These are phyloP conservation scores for Apiotrichum veenhuisii DNA, from an alignment of 1,284 basidiomycete species.

Conservation along the genomic window DNA sequence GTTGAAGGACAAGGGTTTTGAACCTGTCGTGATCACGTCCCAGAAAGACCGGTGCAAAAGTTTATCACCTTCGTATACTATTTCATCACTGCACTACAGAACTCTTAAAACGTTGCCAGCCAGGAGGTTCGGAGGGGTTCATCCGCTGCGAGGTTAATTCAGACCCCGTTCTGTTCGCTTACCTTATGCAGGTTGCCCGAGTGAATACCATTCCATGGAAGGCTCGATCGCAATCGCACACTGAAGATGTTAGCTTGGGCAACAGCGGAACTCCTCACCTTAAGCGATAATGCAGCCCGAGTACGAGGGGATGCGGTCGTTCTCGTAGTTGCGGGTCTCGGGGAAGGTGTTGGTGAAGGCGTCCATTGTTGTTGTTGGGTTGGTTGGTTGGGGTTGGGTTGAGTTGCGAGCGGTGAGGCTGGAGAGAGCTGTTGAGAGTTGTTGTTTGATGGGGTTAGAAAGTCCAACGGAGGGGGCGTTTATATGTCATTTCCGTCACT, in stretches of 20 bases:
- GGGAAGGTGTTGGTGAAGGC: conserved; percentile 40
- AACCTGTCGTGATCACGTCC: no score
- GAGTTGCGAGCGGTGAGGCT: neutral
- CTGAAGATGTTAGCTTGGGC: neutral
- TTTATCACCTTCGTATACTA: no score
- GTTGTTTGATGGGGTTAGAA: conserved; percentile 1
- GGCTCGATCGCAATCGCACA: no score
- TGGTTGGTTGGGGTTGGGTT: conserved; percentile 7
- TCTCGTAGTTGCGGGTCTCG: conserved; percentile 24
- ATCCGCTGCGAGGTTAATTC: no score
- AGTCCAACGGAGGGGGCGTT: neutral
- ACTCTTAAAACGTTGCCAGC: no score
- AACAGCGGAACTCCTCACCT: neutral
- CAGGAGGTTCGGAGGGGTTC: no score
- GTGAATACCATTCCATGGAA: no score
- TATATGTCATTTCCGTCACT: neutral
- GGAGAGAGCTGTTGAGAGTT: conserved; percentile 5
- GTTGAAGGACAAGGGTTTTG: no score
- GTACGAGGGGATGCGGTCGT: conserved; percentile 1
- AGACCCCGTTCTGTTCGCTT: no score
- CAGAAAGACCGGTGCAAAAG: no score
- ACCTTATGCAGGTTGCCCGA: no score
- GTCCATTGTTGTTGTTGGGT: conserved; percentile 39
- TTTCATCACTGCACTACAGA: neutral
- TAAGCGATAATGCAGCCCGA: conserved; percentile 24